Evolutionary conservation across 2,329 filamentous ascomycete genomes (phyloP).

Genomic region (Drechslerella coelobrocha): DNA sequence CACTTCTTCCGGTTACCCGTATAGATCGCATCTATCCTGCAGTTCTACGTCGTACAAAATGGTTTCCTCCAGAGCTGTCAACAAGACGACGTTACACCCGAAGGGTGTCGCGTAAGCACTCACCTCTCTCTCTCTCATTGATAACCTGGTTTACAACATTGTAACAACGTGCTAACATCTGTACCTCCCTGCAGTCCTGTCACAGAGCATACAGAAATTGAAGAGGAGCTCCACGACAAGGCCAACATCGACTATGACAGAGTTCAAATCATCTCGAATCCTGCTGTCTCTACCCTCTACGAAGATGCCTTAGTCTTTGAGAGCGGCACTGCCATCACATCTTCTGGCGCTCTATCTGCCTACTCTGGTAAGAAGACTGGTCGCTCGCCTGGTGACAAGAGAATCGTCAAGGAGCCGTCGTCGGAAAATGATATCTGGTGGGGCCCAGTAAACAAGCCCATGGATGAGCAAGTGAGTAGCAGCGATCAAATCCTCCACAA

Average conservation of each 20-base stretch:
- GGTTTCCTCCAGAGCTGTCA: slow-evolving; percentile 60
- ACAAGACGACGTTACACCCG: slow-evolving; percentile 50
- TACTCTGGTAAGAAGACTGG: slow-evolving; percentile 99
- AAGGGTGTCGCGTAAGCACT: slow-evolving; percentile 48
- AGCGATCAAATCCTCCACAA: slow-evolving; percentile 18
- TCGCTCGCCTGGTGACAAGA: slow-evolving; percentile 94
- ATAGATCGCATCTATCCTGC: slow-evolving; percentile 33
- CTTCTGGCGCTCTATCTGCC: slow-evolving; percentile 89
- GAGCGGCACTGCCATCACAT: slow-evolving; percentile 95
- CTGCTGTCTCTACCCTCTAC: slow-evolving; percentile 92
- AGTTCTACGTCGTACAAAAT: slow-evolving; percentile 42
- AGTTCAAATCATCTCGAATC: slow-evolving; percentile 94
- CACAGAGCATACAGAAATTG: slow-evolving; percentile 90
- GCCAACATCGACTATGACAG: slow-evolving; percentile 99
- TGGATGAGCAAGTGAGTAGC: slow-evolving; percentile 86
- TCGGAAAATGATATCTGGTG: slow-evolving; percentile 97
- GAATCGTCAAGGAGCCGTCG: slow-evolving; percentile 87
- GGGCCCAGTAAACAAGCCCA: slow-evolving; percentile 99
- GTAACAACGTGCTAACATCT: slow-evolving; percentile 23
- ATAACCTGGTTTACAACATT: slow-evolving; percentile 18
- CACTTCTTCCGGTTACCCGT: slow-evolving; percentile 40
- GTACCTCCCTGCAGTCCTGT: slow-evolving; percentile 68
- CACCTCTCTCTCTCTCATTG: slow-evolving; percentile 8
- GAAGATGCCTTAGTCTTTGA: slow-evolving; percentile 99
- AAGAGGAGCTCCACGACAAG: slow-evolving; percentile 95